Percentiles rank a stretch among this genome's conserved stretches.
Conservation (phyloP, 31 red algal genomes). For the Odonthalia washingtoniensis region DNA sequence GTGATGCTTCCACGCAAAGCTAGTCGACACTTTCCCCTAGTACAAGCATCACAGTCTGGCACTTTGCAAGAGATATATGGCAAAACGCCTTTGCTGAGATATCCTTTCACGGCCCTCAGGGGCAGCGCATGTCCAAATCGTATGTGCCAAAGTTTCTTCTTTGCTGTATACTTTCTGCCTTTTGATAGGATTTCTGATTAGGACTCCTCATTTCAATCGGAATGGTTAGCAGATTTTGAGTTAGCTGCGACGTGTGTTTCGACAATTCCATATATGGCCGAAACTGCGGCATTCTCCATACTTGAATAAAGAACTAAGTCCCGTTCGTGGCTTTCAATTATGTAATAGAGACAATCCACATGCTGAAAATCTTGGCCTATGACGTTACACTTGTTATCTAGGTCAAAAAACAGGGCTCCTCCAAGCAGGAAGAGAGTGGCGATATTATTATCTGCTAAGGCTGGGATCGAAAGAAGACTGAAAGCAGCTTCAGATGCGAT, state of each 20-base stretch:
- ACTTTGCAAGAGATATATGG: neutral
- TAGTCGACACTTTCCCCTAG: conserved; percentile 36
- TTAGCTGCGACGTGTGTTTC: neutral
- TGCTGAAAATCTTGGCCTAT: too few relatives aligned
- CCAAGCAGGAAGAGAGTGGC: too few relatives aligned
- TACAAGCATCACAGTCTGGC: conserved; percentile 23
- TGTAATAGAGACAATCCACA: too few relatives aligned
- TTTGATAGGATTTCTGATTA: too few relatives aligned
- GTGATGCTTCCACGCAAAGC: conserved; percentile 33
- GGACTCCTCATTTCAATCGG: neutral
- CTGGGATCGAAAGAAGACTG: conserved; percentile 26
- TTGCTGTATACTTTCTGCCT: neutral
- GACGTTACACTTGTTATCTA: too few relatives aligned
- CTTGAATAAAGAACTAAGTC: too few relatives aligned
- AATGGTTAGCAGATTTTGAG: neutral
- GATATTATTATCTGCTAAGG: too few relatives aligned
- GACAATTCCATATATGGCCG: neutral
- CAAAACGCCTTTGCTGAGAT: neutral
- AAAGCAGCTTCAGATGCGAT: too few relatives aligned
- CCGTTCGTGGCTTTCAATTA: neutral
- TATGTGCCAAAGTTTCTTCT: conserved; percentile 11
- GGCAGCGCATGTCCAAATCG: conserved; percentile 33
- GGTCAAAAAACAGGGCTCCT: too few relatives aligned
- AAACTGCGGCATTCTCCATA: neutral
- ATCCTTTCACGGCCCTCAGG: neutral